phyloP scores from a whole-genome alignment of 1,284 basidiomycete species.

The Tausonia pullulans region DNA sequence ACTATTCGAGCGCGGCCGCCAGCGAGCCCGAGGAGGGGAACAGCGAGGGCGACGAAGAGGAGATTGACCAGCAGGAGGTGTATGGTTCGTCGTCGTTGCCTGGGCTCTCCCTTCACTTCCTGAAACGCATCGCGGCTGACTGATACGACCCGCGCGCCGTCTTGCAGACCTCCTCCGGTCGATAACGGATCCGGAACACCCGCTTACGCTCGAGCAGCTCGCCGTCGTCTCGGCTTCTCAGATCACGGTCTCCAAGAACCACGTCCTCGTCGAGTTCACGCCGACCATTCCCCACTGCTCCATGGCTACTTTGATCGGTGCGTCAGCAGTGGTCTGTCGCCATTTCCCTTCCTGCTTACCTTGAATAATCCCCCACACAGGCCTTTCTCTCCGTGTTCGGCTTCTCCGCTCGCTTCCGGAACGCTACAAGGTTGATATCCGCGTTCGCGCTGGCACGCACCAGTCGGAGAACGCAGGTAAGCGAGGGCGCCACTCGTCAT shows the following conservation, averaged over 20 bases:
- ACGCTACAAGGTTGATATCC: conserved; percentile 90
- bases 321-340: conserved; percentile 20
- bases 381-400: conserved; percentile 83
- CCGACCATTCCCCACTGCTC: conserved; percentile 98
- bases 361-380: conserved; percentile 35
- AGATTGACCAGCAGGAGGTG: conserved; percentile 45
- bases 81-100: conserved; percentile 37
- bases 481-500: neutral
- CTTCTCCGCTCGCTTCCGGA: conserved; percentile 80
- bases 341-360: no score
- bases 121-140: neutral
- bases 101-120: neutral
- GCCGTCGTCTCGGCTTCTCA: conserved; percentile 87
- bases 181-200: conserved; percentile 95
- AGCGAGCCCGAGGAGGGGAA: neutral
- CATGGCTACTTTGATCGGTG: conserved; percentile 94
- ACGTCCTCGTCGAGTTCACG: conserved; percentile 78
- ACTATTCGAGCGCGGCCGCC: neutral
- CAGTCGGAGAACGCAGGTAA: conserved; percentile 79
- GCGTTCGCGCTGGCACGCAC: conserved; percentile 87
- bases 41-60: conserved; percentile 5
- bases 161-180: conserved; percentile 74
- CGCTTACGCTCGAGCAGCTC: conserved; percentile 87
- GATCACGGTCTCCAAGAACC: conserved; percentile 60
- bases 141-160: conserved; percentile 13